Evolutionary conservation across 2,329 filamentous ascomycete species (phyloP).

Genomic region (Teratosphaeria gauchensis): DNA sequence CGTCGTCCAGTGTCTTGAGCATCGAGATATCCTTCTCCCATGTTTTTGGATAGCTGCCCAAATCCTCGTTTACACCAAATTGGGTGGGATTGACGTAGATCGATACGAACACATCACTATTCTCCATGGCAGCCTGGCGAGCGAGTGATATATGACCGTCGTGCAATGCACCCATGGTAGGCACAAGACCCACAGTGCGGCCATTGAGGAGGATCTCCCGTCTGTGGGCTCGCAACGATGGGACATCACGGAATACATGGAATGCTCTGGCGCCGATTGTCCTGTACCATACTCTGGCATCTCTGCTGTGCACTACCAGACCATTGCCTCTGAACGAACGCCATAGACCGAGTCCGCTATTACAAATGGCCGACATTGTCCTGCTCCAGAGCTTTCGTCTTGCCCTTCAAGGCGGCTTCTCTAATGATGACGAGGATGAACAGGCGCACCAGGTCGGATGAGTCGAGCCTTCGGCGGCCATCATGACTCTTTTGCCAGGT

Average conservation of each 20-base stretch:
- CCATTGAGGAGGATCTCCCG: constrained; percentile 55
- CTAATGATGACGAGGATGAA: background rate
- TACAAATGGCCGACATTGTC: background rate
- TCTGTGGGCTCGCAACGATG: constrained; percentile 61
- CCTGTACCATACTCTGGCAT: background rate
- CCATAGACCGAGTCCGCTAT: background rate
- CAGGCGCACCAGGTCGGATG: background rate
- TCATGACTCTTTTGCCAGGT: background rate
- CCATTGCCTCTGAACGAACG: background rate
- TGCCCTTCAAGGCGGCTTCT: background rate
- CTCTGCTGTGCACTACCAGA: background rate
- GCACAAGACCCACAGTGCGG: constrained; percentile 74
- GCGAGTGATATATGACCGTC: constrained; percentile 80
- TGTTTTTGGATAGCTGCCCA: constrained; percentile 80
- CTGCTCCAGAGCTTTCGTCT: background rate
- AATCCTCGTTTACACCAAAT: constrained; percentile 81
- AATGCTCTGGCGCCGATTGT: constrained; percentile 35
- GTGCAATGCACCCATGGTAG: constrained; percentile 97
- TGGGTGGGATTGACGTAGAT: constrained; percentile 97
- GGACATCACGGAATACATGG: constrained; percentile 66
- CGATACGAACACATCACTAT: constrained; percentile 78
- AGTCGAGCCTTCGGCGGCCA: background rate
- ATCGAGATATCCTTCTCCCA: constrained; percentile 68
- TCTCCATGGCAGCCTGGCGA: constrained; percentile 71
- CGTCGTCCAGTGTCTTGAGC: constrained; percentile 58